Evolutionary conservation across 345 rosid genomes (phyloP).

Genomic region (Corchorus capsularis): DNA sequence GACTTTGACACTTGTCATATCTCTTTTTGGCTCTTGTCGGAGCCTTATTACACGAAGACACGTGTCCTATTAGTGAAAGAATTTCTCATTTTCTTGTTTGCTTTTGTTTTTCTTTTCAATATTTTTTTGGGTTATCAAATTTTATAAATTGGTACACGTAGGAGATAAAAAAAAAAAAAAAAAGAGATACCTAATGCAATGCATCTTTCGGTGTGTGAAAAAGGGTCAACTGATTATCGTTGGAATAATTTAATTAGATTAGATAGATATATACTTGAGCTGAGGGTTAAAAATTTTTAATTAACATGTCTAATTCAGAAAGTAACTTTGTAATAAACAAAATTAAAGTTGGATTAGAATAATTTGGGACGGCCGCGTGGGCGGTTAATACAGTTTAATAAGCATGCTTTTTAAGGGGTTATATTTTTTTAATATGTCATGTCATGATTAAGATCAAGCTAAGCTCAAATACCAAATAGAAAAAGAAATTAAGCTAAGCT

Average conservation of each 20-base stretch:
- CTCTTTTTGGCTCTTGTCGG: background rate
- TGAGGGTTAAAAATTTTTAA: background rate
- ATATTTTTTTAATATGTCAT: background rate
- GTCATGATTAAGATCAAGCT: background rate
- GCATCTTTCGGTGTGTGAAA: conserved; percentile 14
- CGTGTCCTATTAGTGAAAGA: background rate
- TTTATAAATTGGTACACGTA: conserved; percentile 7
- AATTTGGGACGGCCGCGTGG: background rate
- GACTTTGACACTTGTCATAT: background rate
- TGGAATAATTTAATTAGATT: conserved; percentile 1
- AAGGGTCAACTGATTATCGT: background rate
- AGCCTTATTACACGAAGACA: background rate
- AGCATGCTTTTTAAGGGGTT: background rate
- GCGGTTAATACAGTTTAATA: background rate
- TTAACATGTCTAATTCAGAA: background rate
- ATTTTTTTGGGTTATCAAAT: background rate
- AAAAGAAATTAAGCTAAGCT: background rate
- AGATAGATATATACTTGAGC: background rate
- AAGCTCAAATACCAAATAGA: background rate
- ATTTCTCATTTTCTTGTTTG: background rate
- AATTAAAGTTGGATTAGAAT: background rate
- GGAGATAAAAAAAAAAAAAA: background rate
- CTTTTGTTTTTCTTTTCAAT: conserved; percentile 30
- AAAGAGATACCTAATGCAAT: background rate
- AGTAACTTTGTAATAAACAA: background rate